These are phyloP conservation scores for Fusarium guadeloupense DNA, from an alignment of 2,329 filamentous ascomycete genomes.

Conservation along the genomic window DNA sequence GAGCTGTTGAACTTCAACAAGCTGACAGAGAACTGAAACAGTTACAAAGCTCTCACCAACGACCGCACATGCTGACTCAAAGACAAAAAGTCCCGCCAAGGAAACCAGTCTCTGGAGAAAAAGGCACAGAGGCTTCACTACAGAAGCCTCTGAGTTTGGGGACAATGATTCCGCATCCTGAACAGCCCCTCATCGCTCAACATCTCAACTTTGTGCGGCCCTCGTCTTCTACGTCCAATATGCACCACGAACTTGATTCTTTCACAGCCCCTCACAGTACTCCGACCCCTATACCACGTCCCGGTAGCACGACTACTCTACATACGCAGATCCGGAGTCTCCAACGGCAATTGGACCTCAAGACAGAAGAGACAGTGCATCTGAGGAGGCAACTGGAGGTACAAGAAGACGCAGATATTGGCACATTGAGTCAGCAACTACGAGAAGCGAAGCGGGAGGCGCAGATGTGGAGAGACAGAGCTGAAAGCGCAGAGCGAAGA, in stretches of 20 bases:
- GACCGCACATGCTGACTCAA: background rate
- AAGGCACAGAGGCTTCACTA: slow-evolving; percentile 3
- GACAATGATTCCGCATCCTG: slow-evolving; percentile 50
- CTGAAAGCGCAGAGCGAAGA: slow-evolving; percentile 64
- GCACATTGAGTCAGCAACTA: slow-evolving; percentile 60
- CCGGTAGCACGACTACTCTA: slow-evolving; percentile 49
- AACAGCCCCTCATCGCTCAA: slow-evolving; percentile 52
- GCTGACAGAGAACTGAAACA: background rate
- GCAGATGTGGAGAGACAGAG: slow-evolving; percentile 62
- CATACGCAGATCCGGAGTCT: slow-evolving; percentile 61
- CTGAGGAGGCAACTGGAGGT: slow-evolving; percentile 58
- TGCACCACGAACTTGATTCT: background rate
- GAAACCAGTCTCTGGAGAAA: slow-evolving; percentile 14
- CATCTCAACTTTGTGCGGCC: slow-evolving; percentile 50
- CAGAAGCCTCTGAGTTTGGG: slow-evolving; percentile 47
- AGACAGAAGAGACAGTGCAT: slow-evolving; percentile 57
- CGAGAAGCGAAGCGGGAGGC: slow-evolving; percentile 48
- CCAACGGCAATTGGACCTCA: slow-evolving; percentile 56
- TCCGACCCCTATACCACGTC: slow-evolving; percentile 31
- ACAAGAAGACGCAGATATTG: slow-evolving; percentile 54
- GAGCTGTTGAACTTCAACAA: slow-evolving; percentile 26
- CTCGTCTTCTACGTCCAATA: slow-evolving; percentile 43
- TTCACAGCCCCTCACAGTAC: background rate
- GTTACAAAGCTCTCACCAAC: background rate
- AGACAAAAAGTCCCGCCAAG: slow-evolving; percentile 8